These are phyloP conservation scores for Brassica nigra DNA, from an alignment of 345 rosid species.

Conservation along the genomic window DNA sequence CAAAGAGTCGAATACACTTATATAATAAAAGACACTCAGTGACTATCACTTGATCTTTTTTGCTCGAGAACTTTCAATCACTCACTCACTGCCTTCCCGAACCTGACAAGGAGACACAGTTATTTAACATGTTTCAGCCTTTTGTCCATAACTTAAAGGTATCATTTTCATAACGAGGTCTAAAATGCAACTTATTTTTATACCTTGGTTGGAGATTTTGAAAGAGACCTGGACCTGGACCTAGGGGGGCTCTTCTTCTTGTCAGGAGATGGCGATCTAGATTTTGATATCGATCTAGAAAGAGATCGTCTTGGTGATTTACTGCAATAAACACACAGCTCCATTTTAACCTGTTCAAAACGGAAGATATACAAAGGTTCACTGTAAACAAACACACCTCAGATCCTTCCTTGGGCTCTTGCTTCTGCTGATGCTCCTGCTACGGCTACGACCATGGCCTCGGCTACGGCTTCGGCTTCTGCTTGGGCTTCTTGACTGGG, in stretches of 20 bases:
- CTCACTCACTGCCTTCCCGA: constrained; percentile 29
- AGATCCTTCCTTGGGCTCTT: constrained; percentile 59
- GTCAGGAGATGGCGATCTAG: constrained; percentile 71
- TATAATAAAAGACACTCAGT: too few relatives aligned
- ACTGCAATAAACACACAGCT: constrained; percentile 39
- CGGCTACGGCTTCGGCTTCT: constrained; percentile 52
- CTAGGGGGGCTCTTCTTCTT: constrained; percentile 51
- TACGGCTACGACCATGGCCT: constrained; percentile 43
- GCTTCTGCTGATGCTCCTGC: constrained; percentile 61
- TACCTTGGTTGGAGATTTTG: constrained; percentile 63
- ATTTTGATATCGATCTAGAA: constrained; percentile 68
- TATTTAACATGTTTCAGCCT: background rate
- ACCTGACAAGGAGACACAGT: constrained; percentile 6
- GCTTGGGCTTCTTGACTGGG: constrained; percentile 75
- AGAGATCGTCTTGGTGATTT: constrained; percentile 57
- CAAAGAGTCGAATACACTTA: too few relatives aligned
- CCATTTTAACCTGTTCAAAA: background rate
- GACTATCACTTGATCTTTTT: background rate
- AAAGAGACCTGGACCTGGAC: constrained; percentile 47
- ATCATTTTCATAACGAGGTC: background rate
- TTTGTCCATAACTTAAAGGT: background rate
- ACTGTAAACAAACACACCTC: constrained; percentile 44
- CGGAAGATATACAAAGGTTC: background rate
- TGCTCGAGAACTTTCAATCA: background rate
- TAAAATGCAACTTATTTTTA: background rate